These are phyloP conservation scores for Xenoacremonium recifei DNA, from an alignment of 2,329 filamentous ascomycete genomes.

Conservation along the genomic window DNA sequence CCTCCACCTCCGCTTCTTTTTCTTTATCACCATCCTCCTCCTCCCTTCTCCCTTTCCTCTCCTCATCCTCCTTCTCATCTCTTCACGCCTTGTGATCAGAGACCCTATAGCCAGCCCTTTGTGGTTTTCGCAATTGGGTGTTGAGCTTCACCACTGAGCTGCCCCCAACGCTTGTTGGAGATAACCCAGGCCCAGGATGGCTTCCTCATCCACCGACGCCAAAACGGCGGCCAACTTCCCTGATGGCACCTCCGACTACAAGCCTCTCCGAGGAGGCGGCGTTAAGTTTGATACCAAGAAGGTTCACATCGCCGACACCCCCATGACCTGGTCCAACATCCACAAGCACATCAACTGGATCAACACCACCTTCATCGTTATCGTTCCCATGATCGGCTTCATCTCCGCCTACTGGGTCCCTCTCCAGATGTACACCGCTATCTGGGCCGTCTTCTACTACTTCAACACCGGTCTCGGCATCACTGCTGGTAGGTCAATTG, in stretches of 20 bases:
- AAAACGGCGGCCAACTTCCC: conserved; percentile 41
- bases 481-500: conserved; percentile 60
- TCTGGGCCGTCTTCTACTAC: conserved; percentile 77
- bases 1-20: conserved; percentile 9
- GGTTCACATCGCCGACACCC: conserved; percentile 80
- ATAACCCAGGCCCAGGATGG: conserved; percentile 31
- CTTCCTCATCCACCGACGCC: conserved; percentile 39
- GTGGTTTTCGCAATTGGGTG: conserved; percentile 20
- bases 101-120: conserved; percentile 12
- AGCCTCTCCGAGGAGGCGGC: conserved; percentile 42
- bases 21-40: conserved; percentile 5
- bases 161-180: background rate
- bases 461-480: conserved; percentile 81
- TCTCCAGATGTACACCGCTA: conserved; percentile 65
- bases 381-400: conserved; percentile 72
- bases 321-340: conserved; percentile 81
- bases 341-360: conserved; percentile 94
- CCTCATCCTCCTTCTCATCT: background rate
- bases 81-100: conserved; percentile 3
- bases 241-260: conserved; percentile 57
- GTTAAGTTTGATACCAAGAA: conserved; percentile 62
- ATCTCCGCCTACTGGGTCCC: conserved; percentile 78
- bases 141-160: conserved; percentile 2
- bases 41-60: conserved; percentile 9
- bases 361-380: conserved; percentile 77